These are phyloP conservation scores for Cynara cardunculus DNA, from an alignment of 129 eudicot species.

Conservation along the genomic window DNA sequence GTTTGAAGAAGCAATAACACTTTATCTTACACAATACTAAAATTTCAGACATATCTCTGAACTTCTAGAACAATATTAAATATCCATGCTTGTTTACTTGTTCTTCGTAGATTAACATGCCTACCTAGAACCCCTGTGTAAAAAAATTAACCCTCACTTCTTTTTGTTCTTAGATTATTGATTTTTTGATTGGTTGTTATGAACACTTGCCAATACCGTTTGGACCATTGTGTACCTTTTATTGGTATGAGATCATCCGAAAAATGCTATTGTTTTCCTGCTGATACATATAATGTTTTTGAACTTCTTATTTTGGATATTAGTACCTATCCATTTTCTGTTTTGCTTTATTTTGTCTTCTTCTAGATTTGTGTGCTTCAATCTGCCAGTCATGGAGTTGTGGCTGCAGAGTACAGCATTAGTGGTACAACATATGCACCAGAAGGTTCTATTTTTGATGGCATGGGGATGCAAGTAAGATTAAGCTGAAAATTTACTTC, in stretches of 20 bases:
- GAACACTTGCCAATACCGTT: not conserved
- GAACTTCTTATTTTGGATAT: not conserved
- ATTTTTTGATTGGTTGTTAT: not conserved
- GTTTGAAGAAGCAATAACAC: not conserved
- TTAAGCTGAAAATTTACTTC: not conserved
- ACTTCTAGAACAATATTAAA: not conserved
- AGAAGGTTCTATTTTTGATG: conserved; percentile 78
- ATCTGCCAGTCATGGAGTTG: conserved; percentile 55
- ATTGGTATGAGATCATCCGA: not conserved
- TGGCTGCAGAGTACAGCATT: conserved; percentile 58
- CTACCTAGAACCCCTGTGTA: not conserved
- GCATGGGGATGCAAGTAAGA: conserved; percentile 57
- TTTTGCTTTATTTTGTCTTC: conserved; percentile 4
- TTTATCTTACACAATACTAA: not conserved
- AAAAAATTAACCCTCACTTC: not conserved
- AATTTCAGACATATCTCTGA: not conserved
- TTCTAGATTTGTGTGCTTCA: conserved; percentile 86
- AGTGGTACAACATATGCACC: conserved; percentile 98
- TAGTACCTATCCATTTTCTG: not conserved
- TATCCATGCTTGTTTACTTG: not conserved
- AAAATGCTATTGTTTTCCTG: not conserved
- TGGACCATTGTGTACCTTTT: not conserved
- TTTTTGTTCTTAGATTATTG: not conserved
- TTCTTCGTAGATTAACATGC: conserved; percentile 10
- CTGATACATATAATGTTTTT: not conserved